Base-by-base conservation (phyloP, 2,329 filamentous ascomycete genomes). In the Fusarium anthophilum region DNA sequence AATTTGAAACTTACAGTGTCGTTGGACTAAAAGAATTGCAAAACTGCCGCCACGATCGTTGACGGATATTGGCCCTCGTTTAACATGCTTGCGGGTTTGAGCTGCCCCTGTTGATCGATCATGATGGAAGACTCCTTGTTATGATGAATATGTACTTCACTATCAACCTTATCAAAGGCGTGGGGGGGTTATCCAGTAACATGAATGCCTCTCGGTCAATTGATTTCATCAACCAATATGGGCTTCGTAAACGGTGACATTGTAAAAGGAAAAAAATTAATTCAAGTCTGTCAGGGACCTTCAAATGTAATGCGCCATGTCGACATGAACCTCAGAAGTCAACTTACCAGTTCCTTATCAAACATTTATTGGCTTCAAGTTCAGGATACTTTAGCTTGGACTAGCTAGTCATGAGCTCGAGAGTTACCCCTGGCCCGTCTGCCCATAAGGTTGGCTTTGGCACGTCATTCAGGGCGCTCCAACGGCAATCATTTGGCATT, bases 381-480 rank as follows among this genome's bases (percentile, higher is more conserved):
- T 48, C 28, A 47, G 14, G 51, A 35, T 70, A 43, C 26, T 55
- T 43, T 74, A 70, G 74, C 38, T 58, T 38, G 38, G 61, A 45
- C 66, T 63, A 67, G 55, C 64, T 69, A 67, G 60, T 66, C 67
- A 76, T 72, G 70, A 66, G n/a, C 44, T 58, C 14, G 37, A 47
- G 47, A 55, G 39, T 60, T 47, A 32, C n/a, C 47, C n/a, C 45
- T 45, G 32, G 26, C 28, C 28, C 41, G 28, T 39, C 38, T 37
- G 8, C 39, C 55, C 35, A 24, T 18, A 50, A 45, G 60, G 66
- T 74, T 57, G 45, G 37, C 38, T 44, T 58, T 57, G 62, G 68
- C 66, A 67, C 67, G 62, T 77, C 74, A 78, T 76, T 69, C 38
- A 57, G 48, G 41, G 37, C 57, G 63, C 44, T 59, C 41, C 30